phyloP scores from a whole-genome alignment of 768 basidiomycete species.

The Podaxis sp. region DNA sequence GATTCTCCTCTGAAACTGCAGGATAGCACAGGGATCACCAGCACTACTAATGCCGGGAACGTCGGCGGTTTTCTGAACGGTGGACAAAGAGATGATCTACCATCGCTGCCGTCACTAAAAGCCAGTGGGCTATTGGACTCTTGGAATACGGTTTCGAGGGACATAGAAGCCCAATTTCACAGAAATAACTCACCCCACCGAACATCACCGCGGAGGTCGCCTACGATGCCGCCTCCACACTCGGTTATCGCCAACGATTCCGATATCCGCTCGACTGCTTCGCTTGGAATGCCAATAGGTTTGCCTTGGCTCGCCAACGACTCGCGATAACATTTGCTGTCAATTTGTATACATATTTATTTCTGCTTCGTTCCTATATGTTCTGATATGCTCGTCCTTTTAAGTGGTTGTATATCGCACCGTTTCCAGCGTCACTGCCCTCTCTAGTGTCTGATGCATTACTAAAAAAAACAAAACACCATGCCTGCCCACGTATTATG shows the following conservation, averaged over 20 bases:
- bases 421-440: not conserved
- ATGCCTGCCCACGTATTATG: constrained; percentile 9
- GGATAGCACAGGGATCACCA: constrained; percentile 7
- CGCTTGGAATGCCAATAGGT: constrained; percentile 58
- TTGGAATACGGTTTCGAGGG: constrained; percentile 34
- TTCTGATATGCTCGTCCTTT: constrained; percentile 9
- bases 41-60: constrained; percentile 15
- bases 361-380: constrained; percentile 10
- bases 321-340: constrained; percentile 30
- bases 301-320: constrained; percentile 68
- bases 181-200: constrained; percentile 17
- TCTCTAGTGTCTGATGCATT: not conserved
- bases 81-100: constrained; percentile 25
- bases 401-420: not conserved
- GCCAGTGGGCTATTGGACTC: constrained; percentile 67
- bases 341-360: constrained; percentile 9
- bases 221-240: constrained; percentile 16
- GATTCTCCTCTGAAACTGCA: constrained; percentile 6
- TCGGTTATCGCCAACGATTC: constrained; percentile 18
- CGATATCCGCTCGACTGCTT: constrained; percentile 25
- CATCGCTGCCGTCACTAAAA: constrained; percentile 68
- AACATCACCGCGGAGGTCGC: constrained; percentile 25
- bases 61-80: constrained; percentile 16
- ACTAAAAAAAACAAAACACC: not conserved
- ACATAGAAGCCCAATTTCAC: constrained; percentile 17